Evolutionary conservation across 345 rosid species (phyloP).

Genomic region (Eucalyptus microcorys): DNA sequence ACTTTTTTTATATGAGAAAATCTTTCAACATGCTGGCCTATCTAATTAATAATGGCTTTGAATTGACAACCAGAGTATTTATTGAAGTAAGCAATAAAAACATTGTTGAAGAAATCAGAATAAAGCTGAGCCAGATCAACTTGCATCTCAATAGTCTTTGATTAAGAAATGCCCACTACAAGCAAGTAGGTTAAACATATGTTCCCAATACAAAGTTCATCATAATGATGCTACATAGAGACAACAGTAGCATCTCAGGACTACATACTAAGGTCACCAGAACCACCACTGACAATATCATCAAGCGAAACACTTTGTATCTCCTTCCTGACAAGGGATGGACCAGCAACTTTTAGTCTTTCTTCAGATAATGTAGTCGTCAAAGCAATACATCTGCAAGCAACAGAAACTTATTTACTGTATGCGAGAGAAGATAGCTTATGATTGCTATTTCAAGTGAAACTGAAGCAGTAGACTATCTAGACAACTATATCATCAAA

Average conservation of each 20-base stretch:
- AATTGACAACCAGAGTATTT: neutral
- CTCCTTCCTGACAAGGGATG: conserved; percentile 61
- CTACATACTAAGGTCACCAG: conserved; percentile 70
- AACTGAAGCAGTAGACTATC: neutral
- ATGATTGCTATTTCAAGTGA: neutral
- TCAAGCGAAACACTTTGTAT: conserved; percentile 65
- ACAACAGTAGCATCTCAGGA: conserved; percentile 22
- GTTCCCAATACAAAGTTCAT: neutral
- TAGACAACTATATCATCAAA: neutral
- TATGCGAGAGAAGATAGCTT: neutral
- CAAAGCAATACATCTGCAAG: conserved; percentile 85
- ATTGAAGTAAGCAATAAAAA: neutral
- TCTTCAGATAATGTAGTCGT: conserved; percentile 75
- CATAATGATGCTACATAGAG: conserved; percentile 11
- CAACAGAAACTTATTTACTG: neutral
- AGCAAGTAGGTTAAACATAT: neutral
- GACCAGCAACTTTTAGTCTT: conserved; percentile 46
- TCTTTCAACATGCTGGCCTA: neutral
- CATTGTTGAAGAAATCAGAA: neutral
- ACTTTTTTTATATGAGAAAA: neutral
- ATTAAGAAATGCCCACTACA: neutral
- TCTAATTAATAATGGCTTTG: neutral
- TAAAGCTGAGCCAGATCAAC: conserved; percentile 7
- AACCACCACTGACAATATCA: conserved; percentile 86
- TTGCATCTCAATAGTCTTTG: neutral